Evolutionary conservation across 495 filamentous ascomycete species (phyloP), one percentile per base, ranked within the genome.

Genomic region (Articulospora tetracladia): DNA sequence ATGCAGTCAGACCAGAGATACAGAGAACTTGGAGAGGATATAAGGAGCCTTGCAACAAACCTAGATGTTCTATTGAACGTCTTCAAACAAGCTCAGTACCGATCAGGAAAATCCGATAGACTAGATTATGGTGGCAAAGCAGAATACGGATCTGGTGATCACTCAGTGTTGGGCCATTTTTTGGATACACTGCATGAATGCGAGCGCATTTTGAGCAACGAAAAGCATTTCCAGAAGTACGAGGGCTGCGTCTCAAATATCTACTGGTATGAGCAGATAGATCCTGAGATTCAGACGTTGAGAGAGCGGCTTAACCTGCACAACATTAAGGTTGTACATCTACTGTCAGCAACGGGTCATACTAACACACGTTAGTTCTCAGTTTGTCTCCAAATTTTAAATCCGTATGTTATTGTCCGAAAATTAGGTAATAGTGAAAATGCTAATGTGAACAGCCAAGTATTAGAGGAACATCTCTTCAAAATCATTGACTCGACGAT

Each of bases 191-290:
- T 57, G 10, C 3, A 4, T 17, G 41, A 49, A 6, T 47, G 36
- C 24, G 15, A 22, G 22, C 39, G 4, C 34, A 4, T 57, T n/a
- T 30, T 57, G 26, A 48, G 22, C 34, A 39, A 57, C 20, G 36
- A 57, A 22, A 57, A 25, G 19, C 27, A 48, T 27, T 57, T 57
- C 41, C 20, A 47, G 25, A 57, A 57, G 39, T 3, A 47, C 46
- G 55, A 28, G 4, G 55, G 55, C 11, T 57, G 12, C 20, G 41
- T 57, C 19, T 17, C 23, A 7, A 28, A 28, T 28, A 22, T 48
- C 24, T 48, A 48, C 19, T 49, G 55, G 39, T 48, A 49, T 22
- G 36, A 47, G n/a, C 41, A 27, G 20, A 28, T 57, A 4, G 39
- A 57, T 22, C 12, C 55, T 20, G 55, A 47, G 13, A 25, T 57